A percentile compares a stretch with the other conserved stretches of the same genome.
phyloP scores from a whole-genome alignment of 2,329 filamentous ascomycete genomes.

The Trichoderma sp. region DNA sequence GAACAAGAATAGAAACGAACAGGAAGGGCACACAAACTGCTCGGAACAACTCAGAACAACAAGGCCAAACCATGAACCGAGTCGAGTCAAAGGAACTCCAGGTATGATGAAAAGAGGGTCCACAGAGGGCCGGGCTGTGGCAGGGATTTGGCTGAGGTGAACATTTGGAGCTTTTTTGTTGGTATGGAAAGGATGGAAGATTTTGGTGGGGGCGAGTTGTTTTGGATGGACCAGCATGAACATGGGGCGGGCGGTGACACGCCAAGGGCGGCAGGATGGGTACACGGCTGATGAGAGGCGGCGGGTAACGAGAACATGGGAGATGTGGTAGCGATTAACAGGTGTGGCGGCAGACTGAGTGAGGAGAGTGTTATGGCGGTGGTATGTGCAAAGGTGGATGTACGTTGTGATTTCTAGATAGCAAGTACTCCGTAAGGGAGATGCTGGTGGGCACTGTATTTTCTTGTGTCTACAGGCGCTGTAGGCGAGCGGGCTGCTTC shows the following conservation, averaged over 20 bases:
- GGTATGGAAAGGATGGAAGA: background rate
- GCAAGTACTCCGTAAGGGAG: background rate
- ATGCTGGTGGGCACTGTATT: background rate
- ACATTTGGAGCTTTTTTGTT: background rate
- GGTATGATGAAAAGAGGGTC: constrained; percentile 11
- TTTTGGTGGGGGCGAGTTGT: constrained; percentile 7
- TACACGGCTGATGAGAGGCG: background rate
- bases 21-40: background rate
- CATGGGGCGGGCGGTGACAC: background rate
- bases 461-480: background rate
- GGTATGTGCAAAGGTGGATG: background rate
- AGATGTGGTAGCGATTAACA: background rate
- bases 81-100: background rate
- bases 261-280: background rate
- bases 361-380: background rate
- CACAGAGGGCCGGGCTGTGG: background rate
- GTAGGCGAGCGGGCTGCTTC: background rate
- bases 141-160: background rate
- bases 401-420: background rate
- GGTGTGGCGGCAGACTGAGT: background rate
- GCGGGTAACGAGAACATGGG: background rate
- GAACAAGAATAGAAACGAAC: background rate
- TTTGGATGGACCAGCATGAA: background rate
- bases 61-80: background rate
- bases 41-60: background rate